Conservation (phyloP, 768 basidiomycete genomes). For the Tulasnella sp. region DNA sequence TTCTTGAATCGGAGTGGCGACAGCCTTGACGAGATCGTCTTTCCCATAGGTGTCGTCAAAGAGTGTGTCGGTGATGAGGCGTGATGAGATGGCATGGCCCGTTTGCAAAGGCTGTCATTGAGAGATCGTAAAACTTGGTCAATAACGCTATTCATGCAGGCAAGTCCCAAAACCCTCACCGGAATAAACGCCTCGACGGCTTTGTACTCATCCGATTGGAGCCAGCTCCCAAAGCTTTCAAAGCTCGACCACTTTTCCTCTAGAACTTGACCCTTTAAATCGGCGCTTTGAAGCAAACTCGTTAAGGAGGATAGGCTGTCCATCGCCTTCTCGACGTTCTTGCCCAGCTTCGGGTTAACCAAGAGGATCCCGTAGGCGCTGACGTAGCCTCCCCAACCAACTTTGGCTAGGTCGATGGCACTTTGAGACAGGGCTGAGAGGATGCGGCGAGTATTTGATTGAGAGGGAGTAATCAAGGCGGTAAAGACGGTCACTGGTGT, state of each 20-base stretch:
- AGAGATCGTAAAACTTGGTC: too few relatives aligned
- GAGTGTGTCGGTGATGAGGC: constrained; percentile 7
- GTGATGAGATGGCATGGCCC: constrained; percentile 11
- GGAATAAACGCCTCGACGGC: background rate
- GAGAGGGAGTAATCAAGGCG: background rate
- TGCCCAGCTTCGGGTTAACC: background rate
- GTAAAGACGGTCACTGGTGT: background rate
- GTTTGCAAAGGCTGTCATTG: background rate
- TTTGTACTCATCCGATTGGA: background rate
- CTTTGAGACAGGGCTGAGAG: background rate
- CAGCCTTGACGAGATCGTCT: constrained; percentile 23
- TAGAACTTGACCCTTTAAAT: background rate
- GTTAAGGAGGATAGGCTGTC: background rate
- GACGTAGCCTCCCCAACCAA: constrained; percentile 19
- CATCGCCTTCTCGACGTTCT: background rate
- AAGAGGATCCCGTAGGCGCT: background rate
- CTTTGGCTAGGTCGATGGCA: background rate
- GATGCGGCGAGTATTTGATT: background rate
- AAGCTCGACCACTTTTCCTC: constrained; percentile 5
- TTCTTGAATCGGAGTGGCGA: background rate
- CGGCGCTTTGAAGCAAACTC: background rate
- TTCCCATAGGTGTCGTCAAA: background rate
- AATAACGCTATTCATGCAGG: background rate
- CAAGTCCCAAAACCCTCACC: background rate
- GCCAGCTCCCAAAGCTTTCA: background rate